Base-by-base conservation (phyloP, 768 basidiomycete genomes). In the Terana coerulea region DNA sequence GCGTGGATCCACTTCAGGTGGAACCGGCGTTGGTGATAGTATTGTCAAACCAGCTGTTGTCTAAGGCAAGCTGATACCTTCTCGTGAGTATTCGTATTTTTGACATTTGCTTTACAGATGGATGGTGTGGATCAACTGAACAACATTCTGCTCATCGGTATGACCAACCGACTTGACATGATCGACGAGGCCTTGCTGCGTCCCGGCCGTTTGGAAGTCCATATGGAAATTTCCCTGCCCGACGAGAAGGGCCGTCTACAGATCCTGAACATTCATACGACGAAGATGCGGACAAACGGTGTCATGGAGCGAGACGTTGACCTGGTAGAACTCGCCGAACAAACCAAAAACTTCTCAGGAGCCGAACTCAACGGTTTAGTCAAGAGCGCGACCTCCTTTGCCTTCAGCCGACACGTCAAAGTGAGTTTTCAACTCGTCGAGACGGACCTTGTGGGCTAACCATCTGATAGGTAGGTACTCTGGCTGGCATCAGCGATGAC, bases 131-230 rank as follows among this genome's bases (percentile, higher is more conserved):
- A 99, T 65, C 89, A 92, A 72, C 75, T 99, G 28, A 98, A 99
- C 75, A 99, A 99, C 70, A 95, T 99, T 55, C 87, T 99, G 61
- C 88, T 99, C 60, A 99, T 99, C 59, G 97, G 97, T 61, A 99
- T 99, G 97, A 99, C 95, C 40, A 98, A 99, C 69, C 86, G 97
- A 54, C 72, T 83, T 36, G 97, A 99, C 75, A 92, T 99, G 95
- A 98, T 99, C 60, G 97, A 99, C 62, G 97, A 99, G 65, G 97
- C 95, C 7, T 79, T 98, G 2, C 79, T 98, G 5, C 94, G 97
- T 61, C 95, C 97, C 1, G 97, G 97, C 36, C 95, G 97, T 75
- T 86, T 99, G 41, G 97, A 99, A 67, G 95, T 98, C 12, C 97
- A 98, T 70, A 97, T 99, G 87, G 97, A 99, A 71, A 98, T 99